These are phyloP conservation scores for Lactifluus rugatus DNA, from an alignment of 768 basidiomycete genomes.

Conservation along the genomic window DNA sequence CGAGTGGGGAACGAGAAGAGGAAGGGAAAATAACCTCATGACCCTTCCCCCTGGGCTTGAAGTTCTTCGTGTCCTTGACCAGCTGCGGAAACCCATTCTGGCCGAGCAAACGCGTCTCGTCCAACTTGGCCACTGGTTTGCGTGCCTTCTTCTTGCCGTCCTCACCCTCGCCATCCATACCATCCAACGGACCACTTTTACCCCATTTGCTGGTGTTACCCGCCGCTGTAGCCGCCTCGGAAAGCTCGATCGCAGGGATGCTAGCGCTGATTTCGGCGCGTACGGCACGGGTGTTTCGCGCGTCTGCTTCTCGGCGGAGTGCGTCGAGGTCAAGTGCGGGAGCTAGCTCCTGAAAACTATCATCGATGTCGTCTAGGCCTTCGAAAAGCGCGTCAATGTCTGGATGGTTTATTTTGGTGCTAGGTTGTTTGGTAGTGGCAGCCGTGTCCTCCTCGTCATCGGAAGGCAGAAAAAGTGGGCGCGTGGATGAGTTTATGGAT, in stretches of 20 bases:
- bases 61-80: constrained; percentile 63
- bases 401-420: constrained; percentile 11
- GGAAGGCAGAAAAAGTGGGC: constrained; percentile 44
- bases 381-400: constrained; percentile 38
- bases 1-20: constrained; percentile 1
- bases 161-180: constrained; percentile 25
- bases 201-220: constrained; percentile 27
- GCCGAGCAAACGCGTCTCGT: constrained; percentile 67
- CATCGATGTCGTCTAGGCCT: constrained; percentile 37
- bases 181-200: constrained; percentile 21
- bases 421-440: neutral
- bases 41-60: constrained; percentile 82
- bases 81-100: constrained; percentile 72
- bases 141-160: constrained; percentile 35
- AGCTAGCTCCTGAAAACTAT: constrained; percentile 31
- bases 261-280: constrained; percentile 41
- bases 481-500: constrained; percentile 23
- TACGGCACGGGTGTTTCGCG: constrained; percentile 31
- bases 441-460: constrained; percentile 44
- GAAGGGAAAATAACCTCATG: constrained; percentile 56
- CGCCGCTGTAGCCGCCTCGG: constrained; percentile 1
- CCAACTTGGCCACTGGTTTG: constrained; percentile 49
- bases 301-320: constrained; percentile 46
- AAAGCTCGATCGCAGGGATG: constrained; percentile 37
- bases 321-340: constrained; percentile 44